Evolutionary conservation across 352 stramenopile genomes (phyloP).

Genomic region (Blastocystis sp.): DNA sequence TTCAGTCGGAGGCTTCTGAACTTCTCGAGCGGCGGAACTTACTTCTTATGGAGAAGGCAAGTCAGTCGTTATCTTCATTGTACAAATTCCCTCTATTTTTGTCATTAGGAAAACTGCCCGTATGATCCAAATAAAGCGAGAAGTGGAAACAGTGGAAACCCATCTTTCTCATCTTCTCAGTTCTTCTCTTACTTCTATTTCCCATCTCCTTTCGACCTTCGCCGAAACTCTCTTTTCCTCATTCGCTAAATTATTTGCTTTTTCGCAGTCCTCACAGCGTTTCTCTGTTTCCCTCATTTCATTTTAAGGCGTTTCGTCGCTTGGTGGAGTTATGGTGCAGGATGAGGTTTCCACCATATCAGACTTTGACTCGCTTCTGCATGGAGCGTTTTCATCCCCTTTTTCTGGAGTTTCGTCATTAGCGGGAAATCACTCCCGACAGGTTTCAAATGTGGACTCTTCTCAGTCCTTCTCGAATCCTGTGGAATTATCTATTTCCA

Average conservation of each 20-base stretch:
- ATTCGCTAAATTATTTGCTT: neutral
- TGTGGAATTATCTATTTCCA: neutral
- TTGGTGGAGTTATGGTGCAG: neutral
- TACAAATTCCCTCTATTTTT: too few relatives aligned
- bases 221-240: neutral
- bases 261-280: neutral
- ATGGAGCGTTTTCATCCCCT: neutral
- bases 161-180: neutral
- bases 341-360: neutral
- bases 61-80: neutral
- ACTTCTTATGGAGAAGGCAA: neutral
- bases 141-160: neutral
- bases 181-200: neutral
- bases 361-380: neutral
- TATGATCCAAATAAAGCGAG: neutral
- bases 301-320: neutral
- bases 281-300: neutral
- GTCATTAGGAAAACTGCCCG: neutral
- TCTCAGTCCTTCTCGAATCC: neutral
- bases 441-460: neutral
- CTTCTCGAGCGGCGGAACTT: neutral
- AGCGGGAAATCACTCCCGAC: neutral
- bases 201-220: neutral
- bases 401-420: neutral
- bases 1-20: neutral